Evolutionary conservation across 257 asterid species (phyloP).

Genomic region (Gentiana straminea): DNA sequence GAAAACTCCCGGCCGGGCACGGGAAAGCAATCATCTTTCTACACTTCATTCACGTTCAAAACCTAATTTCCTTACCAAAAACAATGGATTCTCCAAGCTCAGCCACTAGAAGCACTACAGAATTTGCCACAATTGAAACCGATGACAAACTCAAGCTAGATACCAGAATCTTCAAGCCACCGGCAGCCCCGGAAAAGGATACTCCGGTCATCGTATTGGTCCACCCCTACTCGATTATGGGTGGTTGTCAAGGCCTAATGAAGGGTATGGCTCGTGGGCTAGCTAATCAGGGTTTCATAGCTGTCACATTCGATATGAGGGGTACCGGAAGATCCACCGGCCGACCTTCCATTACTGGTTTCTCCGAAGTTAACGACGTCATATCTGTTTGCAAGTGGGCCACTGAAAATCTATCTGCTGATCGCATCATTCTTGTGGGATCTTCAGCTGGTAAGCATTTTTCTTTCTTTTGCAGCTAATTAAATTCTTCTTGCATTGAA

Average conservation of each 20-base stretch:
- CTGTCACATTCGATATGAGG: conserved; percentile 70
- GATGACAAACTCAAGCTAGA: conserved; percentile 38
- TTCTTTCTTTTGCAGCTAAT: background rate
- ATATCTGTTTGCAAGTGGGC: conserved; percentile 72
- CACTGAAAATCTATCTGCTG: conserved; percentile 34
- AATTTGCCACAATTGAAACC: conserved; percentile 36
- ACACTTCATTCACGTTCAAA: background rate
- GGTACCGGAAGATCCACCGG: conserved; percentile 87
- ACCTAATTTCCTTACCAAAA: background rate
- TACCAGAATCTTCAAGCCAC: conserved; percentile 39
- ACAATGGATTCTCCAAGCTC: background rate
- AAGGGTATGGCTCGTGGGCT: conserved; percentile 65
- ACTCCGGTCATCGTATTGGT: conserved; percentile 39
- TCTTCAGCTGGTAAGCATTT: conserved; percentile 63
- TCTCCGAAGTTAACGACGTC: conserved; percentile 62
- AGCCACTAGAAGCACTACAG: conserved; percentile 21
- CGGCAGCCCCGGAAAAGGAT: conserved; percentile 12
- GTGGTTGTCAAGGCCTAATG: conserved; percentile 76
- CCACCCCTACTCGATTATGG: conserved; percentile 69
- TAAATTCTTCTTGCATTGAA: background rate
- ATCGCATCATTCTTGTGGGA: conserved; percentile 54
- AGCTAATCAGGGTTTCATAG: conserved; percentile 42
- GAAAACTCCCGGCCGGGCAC: no score
- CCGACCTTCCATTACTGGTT: conserved; percentile 68
- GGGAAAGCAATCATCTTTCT: background rate